Percentiles rank a stretch among this genome's conserved stretches.
phyloP scores from a whole-genome alignment of 768 basidiomycete genomes.

The Collybiopsis luxurians region DNA sequence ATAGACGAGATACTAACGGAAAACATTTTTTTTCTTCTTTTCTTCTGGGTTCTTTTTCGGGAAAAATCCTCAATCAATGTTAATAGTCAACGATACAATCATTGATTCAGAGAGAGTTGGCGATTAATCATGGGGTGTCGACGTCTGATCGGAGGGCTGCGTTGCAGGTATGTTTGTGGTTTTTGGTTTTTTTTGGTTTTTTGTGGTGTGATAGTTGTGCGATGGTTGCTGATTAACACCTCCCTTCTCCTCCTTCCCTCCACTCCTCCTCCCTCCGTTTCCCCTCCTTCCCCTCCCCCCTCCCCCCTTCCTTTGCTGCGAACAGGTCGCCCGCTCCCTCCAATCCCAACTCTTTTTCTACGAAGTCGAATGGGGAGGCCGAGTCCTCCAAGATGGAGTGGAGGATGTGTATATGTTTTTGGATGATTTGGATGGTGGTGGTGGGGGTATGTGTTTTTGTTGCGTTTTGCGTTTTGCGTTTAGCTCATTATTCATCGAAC shows the following conservation, averaged over 20 bases:
- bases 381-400: slow-evolving; percentile 78
- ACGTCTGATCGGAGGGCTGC: slow-evolving; percentile 81
- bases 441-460: neutral
- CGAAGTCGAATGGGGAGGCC: slow-evolving; percentile 93
- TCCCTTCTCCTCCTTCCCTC: too few species aligned
- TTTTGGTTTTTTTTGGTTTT: too few species aligned
- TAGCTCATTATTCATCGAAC: neutral
- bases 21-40: too few species aligned
- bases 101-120: slow-evolving; percentile 81
- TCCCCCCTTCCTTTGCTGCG: slow-evolving; percentile 45
- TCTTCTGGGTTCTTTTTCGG: too few species aligned
- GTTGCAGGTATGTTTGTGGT: slow-evolving; percentile 72
- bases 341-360: slow-evolving; percentile 95
- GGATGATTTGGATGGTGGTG: slow-evolving; percentile 67
- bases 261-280: too few species aligned
- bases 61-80: neutral
- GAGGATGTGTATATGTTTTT: slow-evolving; percentile 94
- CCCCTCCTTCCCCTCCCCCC: too few species aligned
- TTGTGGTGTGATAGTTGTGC: too few species aligned
- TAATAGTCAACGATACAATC: slow-evolving; percentile 84
- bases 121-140: slow-evolving; percentile 69
- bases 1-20: too few species aligned
- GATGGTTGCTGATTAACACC: too few species aligned
- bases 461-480: neutral
- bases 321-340: slow-evolving; percentile 78